A percentile compares a stretch with the other conserved stretches of the same genome.
These are phyloP conservation scores for Starmerella scarabaei DNA, from an alignment of 805 yeast genomes.

Conservation along the genomic window DNA sequence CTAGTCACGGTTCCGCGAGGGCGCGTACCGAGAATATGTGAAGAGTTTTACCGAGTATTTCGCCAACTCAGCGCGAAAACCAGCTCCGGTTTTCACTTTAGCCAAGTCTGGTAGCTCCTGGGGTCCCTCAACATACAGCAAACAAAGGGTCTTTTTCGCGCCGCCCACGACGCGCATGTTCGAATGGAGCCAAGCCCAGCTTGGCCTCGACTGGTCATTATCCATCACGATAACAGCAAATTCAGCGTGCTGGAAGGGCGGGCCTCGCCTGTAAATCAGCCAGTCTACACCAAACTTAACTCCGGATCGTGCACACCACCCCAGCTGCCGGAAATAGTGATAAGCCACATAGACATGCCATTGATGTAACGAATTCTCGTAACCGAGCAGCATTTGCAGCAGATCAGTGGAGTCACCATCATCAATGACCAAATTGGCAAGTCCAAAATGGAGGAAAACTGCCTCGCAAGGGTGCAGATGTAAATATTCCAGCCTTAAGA, in stretches of 20 bases:
- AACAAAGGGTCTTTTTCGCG: constrained; percentile 64
- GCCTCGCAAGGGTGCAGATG: constrained; percentile 69
- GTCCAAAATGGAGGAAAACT: constrained; percentile 49
- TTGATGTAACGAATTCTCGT: neutral
- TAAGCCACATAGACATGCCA: constrained; percentile 55
- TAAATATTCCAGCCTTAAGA: constrained; percentile 31
- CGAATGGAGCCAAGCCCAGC: constrained; percentile 53
- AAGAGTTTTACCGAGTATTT: constrained; percentile 49
- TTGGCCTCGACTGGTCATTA: constrained; percentile 25
- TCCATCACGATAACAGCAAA: constrained; percentile 49
- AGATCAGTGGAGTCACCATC: constrained; percentile 5
- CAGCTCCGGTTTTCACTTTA: constrained; percentile 13
- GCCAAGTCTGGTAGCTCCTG: constrained; percentile 19
- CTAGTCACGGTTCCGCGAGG: constrained; percentile 68
- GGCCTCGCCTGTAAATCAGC: constrained; percentile 76
- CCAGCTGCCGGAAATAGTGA: constrained; percentile 74
- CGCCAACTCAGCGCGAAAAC: constrained; percentile 30
- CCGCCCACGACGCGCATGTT: constrained; percentile 72
- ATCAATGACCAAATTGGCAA: constrained; percentile 37
- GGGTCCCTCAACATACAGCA: constrained; percentile 54
- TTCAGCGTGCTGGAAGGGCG: constrained; percentile 92
- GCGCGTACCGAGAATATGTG: constrained; percentile 69
- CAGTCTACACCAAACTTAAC: constrained; percentile 84
- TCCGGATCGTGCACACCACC: constrained; percentile 92
- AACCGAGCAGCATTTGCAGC: constrained; percentile 2